Evolutionary conservation across 2,329 filamentous ascomycete genomes (phyloP).

Genomic region (Nothomitra cinnamomea): DNA sequence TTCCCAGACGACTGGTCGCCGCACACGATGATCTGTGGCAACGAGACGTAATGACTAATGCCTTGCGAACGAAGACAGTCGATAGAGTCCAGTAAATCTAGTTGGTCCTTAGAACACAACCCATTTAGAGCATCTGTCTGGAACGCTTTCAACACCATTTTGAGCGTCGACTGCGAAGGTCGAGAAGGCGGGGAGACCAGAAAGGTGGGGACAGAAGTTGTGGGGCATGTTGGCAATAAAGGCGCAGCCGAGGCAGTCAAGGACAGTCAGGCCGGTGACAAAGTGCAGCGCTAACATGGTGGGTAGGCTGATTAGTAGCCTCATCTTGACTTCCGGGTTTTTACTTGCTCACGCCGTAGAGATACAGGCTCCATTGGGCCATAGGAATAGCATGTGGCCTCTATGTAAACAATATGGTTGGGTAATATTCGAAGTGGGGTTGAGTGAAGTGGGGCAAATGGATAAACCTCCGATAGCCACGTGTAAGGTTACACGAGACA

Average conservation of each 20-base stretch:
- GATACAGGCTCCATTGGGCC: background rate
- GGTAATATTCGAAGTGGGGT: background rate
- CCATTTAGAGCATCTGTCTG: conserved; percentile 9
- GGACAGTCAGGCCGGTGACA: background rate
- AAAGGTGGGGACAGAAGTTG: background rate
- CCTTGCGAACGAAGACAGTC: conserved; percentile 36
- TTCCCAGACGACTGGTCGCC: conserved; percentile 42
- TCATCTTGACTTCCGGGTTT: background rate
- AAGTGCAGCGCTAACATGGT: background rate
- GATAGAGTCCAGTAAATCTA: conserved; percentile 35
- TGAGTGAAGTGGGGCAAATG: background rate
- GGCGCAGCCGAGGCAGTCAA: background rate
- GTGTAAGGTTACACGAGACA: background rate
- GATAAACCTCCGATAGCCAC: background rate
- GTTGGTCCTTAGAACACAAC: conserved; percentile 12
- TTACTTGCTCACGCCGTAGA: background rate
- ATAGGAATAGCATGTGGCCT: background rate
- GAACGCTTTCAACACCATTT: conserved; percentile 10
- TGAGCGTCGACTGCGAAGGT: background rate
- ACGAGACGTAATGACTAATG: conserved; percentile 31
- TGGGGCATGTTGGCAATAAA: background rate
- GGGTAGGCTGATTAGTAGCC: background rate
- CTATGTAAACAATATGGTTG: background rate
- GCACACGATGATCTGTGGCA: too few species aligned
- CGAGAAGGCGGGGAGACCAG: background rate